A percentile compares a stretch with the other conserved stretches of the same genome.
Conservation (phyloP, 768 basidiomycete species). For the Amylocystis lapponica region DNA sequence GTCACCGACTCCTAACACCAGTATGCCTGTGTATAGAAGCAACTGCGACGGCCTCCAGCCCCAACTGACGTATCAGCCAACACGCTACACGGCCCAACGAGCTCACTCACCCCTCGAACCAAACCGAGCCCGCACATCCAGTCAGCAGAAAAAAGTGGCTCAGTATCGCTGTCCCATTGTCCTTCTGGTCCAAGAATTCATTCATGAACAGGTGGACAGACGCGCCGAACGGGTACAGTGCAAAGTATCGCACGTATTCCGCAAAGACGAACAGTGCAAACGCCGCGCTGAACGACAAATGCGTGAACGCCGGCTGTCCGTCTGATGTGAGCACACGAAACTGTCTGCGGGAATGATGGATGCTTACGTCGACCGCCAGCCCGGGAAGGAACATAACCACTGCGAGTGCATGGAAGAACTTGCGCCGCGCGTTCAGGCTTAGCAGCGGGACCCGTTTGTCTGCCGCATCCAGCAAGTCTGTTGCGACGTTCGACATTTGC, state of each 20-base stretch:
- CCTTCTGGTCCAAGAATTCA: constrained; percentile 94
- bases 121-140: constrained; percentile 89
- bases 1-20: constrained; percentile 90
- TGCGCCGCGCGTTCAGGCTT: constrained; percentile 85
- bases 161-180: constrained; percentile 91
- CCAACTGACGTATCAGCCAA: not conserved
- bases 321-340: not conserved
- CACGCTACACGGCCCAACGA: not conserved
- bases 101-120: constrained; percentile 84
- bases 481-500: constrained; percentile 51
- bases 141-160: constrained; percentile 97
- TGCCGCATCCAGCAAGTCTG: constrained; percentile 72
- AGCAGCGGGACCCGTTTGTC: constrained; percentile 89
- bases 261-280: constrained; percentile 94
- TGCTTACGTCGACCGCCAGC: constrained; percentile 75
- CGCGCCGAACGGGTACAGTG: constrained; percentile 93
- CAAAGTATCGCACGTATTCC: constrained; percentile 98
- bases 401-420: constrained; percentile 95
- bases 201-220: constrained; percentile 93
- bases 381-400: constrained; percentile 97
- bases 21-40: constrained; percentile 75
- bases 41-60: constrained; percentile 40
- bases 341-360: not conserved
- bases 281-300: constrained; percentile 90
- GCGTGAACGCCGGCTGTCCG: constrained; percentile 90